A percentile compares a stretch with the other conserved stretches of the same genome.
Conservation (phyloP, 108 stramenopile genomes). For the Chaetoceros muelleri region DNA sequence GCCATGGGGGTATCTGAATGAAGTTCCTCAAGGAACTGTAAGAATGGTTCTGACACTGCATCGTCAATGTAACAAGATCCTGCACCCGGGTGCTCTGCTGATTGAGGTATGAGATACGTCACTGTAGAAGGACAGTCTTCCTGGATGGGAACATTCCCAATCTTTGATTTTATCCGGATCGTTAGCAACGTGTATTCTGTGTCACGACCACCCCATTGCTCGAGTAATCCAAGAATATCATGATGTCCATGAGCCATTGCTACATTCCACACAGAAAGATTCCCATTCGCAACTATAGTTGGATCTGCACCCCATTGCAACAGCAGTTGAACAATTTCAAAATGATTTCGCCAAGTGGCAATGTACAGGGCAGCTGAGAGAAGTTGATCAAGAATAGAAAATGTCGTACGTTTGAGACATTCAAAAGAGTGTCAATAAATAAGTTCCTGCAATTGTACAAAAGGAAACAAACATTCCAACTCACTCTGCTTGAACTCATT, state of each 20-base stretch:
- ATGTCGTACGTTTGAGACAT: too few relatives aligned
- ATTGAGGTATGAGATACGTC: conserved; percentile 31
- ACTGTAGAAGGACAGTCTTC: conserved; percentile 5
- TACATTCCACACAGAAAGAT: conserved; percentile 27
- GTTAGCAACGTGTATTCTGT: neutral
- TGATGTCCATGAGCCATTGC: conserved; percentile 11
- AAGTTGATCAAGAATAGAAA: too few relatives aligned
- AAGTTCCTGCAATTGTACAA: too few relatives aligned
- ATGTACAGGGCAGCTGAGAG: conserved; percentile 66
- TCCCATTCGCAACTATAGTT: conserved; percentile 39
- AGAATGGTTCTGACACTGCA: conserved; percentile 19
- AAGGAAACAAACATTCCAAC: too few relatives aligned
- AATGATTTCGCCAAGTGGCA: conserved; percentile 50
- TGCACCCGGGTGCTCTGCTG: conserved; percentile 60
- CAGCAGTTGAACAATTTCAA: conserved; percentile 22
- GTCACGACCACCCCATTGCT: neutral
- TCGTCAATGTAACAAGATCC: conserved; percentile 61
- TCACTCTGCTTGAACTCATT: conserved; percentile 78
- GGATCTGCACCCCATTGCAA: conserved; percentile 52
- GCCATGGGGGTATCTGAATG: conserved; percentile 34
- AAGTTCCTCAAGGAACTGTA: conserved; percentile 30
- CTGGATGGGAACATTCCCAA: neutral
- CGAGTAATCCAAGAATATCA: conserved; percentile 20
- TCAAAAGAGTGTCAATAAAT: too few relatives aligned
- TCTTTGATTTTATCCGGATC: neutral